These are phyloP conservation scores for Acidomyces sp. DNA, from an alignment of 495 filamentous ascomycete species.

Conservation along the genomic window DNA sequence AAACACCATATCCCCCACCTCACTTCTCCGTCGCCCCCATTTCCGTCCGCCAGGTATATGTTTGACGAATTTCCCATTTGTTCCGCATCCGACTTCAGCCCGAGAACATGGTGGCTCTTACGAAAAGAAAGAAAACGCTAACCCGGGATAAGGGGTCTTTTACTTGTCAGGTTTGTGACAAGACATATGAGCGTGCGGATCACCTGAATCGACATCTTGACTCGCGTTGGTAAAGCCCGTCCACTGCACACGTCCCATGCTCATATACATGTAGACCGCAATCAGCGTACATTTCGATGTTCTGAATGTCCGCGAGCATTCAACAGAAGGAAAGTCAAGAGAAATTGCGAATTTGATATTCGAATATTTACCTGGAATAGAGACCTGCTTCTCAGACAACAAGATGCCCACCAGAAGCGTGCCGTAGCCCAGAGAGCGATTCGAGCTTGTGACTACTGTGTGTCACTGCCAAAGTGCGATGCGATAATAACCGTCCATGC, in stretches of 20 bases:
- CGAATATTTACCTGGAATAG: not conserved
- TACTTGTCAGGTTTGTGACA: constrained; percentile 14
- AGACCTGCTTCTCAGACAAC: constrained; percentile 2
- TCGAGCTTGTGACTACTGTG: constrained; percentile 21
- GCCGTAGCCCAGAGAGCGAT: not conserved
- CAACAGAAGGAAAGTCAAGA: constrained; percentile 5
- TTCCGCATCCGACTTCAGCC: no score
- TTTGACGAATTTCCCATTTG: no score
- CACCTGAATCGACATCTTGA: constrained; percentile 18
- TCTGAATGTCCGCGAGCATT: constrained; percentile 1
- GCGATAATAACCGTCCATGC: constrained; percentile 21
- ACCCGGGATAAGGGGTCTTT: no score
- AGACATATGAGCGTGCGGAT: constrained; percentile 16
- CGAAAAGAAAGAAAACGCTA: no score
- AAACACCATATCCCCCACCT: no score
- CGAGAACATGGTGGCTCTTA: no score
- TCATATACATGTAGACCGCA: constrained; percentile 4
- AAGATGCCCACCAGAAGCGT: not conserved
- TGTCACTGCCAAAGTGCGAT: constrained; percentile 18
- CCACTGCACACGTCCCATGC: not conserved
- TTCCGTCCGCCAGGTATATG: no score
- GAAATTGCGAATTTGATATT: not conserved
- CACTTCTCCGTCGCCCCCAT: no score
- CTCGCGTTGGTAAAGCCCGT: constrained; percentile 3
- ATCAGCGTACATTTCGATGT: constrained; percentile 1